Base-by-base conservation (phyloP, 371 early-diverging fungal genomes). In the Mortierella sp. region DNA sequence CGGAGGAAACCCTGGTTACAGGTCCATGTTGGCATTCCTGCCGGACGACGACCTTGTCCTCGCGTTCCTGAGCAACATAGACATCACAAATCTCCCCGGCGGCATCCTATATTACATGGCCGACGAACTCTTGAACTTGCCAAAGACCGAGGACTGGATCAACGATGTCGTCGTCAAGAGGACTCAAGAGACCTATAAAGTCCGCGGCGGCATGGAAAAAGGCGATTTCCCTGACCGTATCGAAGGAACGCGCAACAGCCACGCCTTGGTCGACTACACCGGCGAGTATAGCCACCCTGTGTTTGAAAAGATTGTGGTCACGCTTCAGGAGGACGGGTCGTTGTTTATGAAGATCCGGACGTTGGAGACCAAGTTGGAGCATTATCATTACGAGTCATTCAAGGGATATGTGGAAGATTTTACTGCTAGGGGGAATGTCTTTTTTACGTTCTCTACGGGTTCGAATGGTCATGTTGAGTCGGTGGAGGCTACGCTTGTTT, bases 21-120 rank as follows among this genome's bases (percentile, higher is more conserved):
- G 38, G 0, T 63, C 72, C 18, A n/a, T 49, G 6, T 0, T 78
- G 27, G 56, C 65, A 38, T n/a, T 78, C 24, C 72, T 73, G 54
- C 78, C 74, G 8, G 48, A 78, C 14, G 54, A 56, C n/a, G 78
- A 78, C 27, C 51, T 78, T 8, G 78, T 73, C 44, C 32, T 78
- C n/a, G 56, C 74, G 0, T 43, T 54, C 41, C 14, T 74, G 24
- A 18, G 32, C 44, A 78, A 80, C 55, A 29, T 46, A 11, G 32
- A 46, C 3, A 4, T 21, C 6, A 75, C 29, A 1, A 29, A 32
- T 0, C 75, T 80, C n/a, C 29, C 51, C 5, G 0, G 3, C n/a
- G 10, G 24, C 14, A 0, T 72, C 10, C n/a, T 16, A 4, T 80
- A 27, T 46, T 71, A 80, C n/a, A 72, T 80, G 29, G 80, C 75